Evolutionary conservation across 2,329 filamentous ascomycete genomes (phyloP), one percentile per base, ranked within the genome.

Genomic region (Fusarium staphyleae): DNA sequence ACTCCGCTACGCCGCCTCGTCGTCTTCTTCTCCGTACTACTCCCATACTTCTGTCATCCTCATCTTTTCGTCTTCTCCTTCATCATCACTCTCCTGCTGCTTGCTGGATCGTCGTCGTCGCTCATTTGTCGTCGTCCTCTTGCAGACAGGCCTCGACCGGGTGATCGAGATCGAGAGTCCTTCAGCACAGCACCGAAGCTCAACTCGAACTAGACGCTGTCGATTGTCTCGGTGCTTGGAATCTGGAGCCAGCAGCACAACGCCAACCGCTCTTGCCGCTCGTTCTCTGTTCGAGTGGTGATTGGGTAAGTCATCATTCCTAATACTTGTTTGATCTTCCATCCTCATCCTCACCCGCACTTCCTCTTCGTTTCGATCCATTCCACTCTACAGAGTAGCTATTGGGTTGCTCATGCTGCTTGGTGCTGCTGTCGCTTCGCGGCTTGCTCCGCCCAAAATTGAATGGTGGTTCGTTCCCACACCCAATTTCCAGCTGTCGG

Each of bases 401-500:
- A n/a, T n/a, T n/a, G n/a, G n/a, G n/a, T 4, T 28, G 43, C 51
- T 29, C 30, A 34, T 46, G 57, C 45, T 59, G 52, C 57, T 57
- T 49, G 57, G 37, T 48, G 54, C 16, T 48, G 54, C 16, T 52
- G 42, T 45, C 34, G 37, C 19, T 34, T 54, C 18, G 37, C 48
- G 52, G 54, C 48, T 52, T 45, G 61, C 54, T 60, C 60, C 57
- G 48, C 63, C 52, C 39, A 50, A 42, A 49, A 60, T 43, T 46
- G 49, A 48, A 33, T 32, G 39, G 42, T n/a, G n/a, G n/a, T n/a
- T n/a, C n/a, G n/a, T 58, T 44, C 42, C 64, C 64, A 66, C 64
- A 62, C 26, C 60, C 60, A 66, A 66, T 66, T 66, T 66, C 54
- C 62, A 67, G 52, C 53, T 36, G 60, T 62, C 62, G 62, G 64